These are phyloP conservation scores for Shiraia bambusicola DNA, from an alignment of 2,329 filamentous ascomycete species.

Conservation along the genomic window DNA sequence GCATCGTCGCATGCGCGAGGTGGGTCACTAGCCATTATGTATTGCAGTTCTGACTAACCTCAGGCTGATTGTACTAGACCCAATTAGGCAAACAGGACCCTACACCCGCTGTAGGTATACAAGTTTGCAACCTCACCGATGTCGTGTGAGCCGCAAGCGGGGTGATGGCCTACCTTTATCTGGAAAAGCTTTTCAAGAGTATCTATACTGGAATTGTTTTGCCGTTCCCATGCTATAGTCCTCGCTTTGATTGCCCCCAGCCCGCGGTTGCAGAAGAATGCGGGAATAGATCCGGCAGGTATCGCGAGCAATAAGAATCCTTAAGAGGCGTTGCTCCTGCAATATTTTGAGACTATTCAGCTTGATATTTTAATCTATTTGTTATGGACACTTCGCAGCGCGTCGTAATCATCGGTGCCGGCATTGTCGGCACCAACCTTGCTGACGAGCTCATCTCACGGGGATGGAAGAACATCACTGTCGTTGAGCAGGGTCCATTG, in stretches of 20 bases:
- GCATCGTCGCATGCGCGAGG: constrained; percentile 25
- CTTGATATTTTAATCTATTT: constrained; percentile 1
- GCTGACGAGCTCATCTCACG: constrained; percentile 64
- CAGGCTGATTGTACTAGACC: constrained; percentile 17
- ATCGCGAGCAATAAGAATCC: constrained; percentile 19
- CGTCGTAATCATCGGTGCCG: constrained; percentile 56
- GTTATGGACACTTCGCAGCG: constrained; percentile 37
- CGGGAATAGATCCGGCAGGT: constrained; percentile 21
- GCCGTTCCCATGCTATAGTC: constrained; percentile 20
- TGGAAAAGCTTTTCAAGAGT: constrained; percentile 14
- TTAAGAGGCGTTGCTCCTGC: constrained; percentile 14
- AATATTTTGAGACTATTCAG: constrained; percentile 2
- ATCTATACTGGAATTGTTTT: constrained; percentile 25
- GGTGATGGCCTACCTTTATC: constrained; percentile 14
- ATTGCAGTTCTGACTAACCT: constrained; percentile 14
- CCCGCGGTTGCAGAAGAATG: constrained; percentile 20
- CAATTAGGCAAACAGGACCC: constrained; percentile 30
- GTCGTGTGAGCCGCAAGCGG: constrained; percentile 29
- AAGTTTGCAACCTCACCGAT: constrained; percentile 29
- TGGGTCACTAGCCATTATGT: constrained; percentile 26
- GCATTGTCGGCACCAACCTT: constrained; percentile 65
- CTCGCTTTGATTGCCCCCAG: too few relatives aligned
- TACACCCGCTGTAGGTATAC: constrained; percentile 24
- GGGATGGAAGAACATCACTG: constrained; percentile 65
- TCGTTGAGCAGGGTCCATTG: constrained; percentile 65